A percentile compares a stretch with the other conserved stretches of the same genome.
Evolutionary conservation across 768 basidiomycete species (phyloP).

Genomic region (Candolleomyces eurysporus): DNA sequence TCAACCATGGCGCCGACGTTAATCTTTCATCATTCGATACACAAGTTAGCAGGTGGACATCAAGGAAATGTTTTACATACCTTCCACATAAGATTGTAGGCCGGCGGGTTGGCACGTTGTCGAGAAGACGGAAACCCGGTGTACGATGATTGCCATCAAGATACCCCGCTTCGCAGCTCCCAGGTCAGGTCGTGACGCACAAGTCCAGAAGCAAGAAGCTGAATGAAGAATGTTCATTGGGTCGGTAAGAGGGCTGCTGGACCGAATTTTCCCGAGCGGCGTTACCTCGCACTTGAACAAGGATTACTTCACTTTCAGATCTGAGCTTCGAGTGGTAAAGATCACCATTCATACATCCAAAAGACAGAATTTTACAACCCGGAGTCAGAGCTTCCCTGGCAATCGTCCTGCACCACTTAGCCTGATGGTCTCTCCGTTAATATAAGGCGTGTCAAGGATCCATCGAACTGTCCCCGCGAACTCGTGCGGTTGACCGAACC

Average conservation of each 20-base stretch:
- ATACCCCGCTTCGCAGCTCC: too few relatives aligned
- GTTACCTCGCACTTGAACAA: background rate
- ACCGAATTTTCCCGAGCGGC: background rate
- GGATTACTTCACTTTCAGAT: background rate
- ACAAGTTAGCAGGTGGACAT: too few relatives aligned
- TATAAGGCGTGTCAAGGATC: conserved; percentile 50
- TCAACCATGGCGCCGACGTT: too few relatives aligned
- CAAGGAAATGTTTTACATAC: too few relatives aligned
- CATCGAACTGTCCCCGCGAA: conserved; percentile 50
- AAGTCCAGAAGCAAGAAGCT: too few relatives aligned
- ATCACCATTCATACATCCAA: background rate
- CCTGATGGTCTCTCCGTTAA: conserved; percentile 53
- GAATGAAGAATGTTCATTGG: too few relatives aligned
- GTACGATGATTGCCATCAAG: background rate
- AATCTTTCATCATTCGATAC: too few relatives aligned
- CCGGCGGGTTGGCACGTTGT: background rate
- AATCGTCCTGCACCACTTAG: conserved; percentile 43
- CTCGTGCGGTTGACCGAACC: conserved; percentile 48
- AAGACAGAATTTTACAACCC: background rate
- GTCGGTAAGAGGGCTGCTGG: background rate
- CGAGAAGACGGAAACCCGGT: background rate
- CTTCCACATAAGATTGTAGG: too few relatives aligned
- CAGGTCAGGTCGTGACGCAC: too few relatives aligned
- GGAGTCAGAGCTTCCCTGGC: conserved; percentile 32
- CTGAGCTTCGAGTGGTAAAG: background rate